phyloP scores from a whole-genome alignment of 345 rosid species.

The sweet orange (Citrus sinensis) region DVS_A1.0 CM039169.1:31950001-31950500 shows the following conservation, averaged over 20 bases:
- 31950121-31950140: neutral
- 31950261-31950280: conserved; percentile 79
- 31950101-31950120: neutral
- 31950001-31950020: conserved; percentile 98
- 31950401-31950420: conserved; percentile 93
- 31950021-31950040: conserved; percentile 95
- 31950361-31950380: neutral
- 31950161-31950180: neutral
- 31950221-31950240: conserved; percentile 87
- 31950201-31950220: conserved; percentile 42
- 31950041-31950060: conserved; percentile 30
- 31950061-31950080: conserved; percentile 8
- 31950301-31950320: conserved; percentile 17
- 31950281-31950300: conserved; percentile 81
- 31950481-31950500: conserved; percentile 86
- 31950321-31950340: neutral
- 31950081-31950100: neutral
- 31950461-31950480: conserved; percentile 95
- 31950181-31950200: neutral
- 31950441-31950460: conserved; percentile 87
- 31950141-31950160: neutral
- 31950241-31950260: conserved; percentile 78
- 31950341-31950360: conserved; percentile 3
- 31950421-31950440: conserved; percentile 86
- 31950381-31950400: conserved; percentile 77